Evolutionary conservation across 2,329 filamentous ascomycete genomes (phyloP).

Genomic region (Colletotrichum ledebouriae): DNA sequence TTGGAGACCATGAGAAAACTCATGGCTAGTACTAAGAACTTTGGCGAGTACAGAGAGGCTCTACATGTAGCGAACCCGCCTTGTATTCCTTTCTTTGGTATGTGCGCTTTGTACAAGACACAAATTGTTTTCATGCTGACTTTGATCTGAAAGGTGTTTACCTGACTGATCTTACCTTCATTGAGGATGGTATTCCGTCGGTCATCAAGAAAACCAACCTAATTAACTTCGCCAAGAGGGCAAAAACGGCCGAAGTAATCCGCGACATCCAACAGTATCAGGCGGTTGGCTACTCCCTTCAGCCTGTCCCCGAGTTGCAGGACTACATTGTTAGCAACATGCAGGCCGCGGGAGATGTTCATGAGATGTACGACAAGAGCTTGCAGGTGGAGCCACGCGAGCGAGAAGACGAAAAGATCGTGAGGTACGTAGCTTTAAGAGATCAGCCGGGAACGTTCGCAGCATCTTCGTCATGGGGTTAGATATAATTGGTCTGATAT

Average conservation of each 20-base stretch:
- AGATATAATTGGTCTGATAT: conserved; percentile 19
- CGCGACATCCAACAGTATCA: conserved; percentile 99
- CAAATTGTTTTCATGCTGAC: neutral
- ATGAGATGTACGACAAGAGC: conserved; percentile 99
- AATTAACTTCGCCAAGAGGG: conserved; percentile 98
- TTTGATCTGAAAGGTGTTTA: conserved; percentile 80
- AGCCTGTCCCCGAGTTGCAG: conserved; percentile 90
- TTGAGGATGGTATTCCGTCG: conserved; percentile 97
- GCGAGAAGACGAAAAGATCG: conserved; percentile 99
- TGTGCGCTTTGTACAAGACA: conserved; percentile 45
- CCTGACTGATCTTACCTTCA: conserved; percentile 96
- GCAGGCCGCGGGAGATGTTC: conserved; percentile 93
- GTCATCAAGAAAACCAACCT: conserved; percentile 96
- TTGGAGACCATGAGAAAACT: conserved; percentile 93
- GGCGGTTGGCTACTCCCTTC: conserved; percentile 94
- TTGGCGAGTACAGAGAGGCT: conserved; percentile 94
- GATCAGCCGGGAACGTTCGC: conserved; percentile 46
- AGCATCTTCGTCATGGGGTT: conserved; percentile 43
- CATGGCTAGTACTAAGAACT: conserved; percentile 98
- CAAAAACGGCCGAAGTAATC: conserved; percentile 98
- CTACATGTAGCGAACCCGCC: conserved; percentile 94
- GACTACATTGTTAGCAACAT: conserved; percentile 98
- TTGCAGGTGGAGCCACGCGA: conserved; percentile 93
- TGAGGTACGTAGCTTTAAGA: conserved; percentile 77
- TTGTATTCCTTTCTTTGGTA: conserved; percentile 98